Evolutionary conservation across 164 flowering plant genomes (phyloP).

Genomic region (Annona squamosa): DNA sequence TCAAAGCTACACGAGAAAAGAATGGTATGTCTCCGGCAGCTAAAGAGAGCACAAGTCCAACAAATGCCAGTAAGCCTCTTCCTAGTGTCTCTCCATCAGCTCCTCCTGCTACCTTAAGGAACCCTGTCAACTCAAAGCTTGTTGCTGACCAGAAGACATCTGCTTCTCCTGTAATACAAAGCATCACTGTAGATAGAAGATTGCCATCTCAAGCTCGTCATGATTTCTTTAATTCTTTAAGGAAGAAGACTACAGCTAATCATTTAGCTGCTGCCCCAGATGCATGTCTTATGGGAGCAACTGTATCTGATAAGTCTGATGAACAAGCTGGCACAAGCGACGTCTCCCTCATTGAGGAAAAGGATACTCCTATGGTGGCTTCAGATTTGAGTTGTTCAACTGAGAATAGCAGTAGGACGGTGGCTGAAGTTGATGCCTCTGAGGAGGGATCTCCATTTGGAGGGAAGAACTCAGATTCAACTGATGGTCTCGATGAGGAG

Average conservation of each 20-base stretch:
- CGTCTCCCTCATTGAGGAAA: slow-evolving; percentile 24
- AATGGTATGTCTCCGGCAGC: slow-evolving; percentile 42
- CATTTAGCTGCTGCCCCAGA: slow-evolving; percentile 24
- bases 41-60: slow-evolving; percentile 46
- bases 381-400: slow-evolving; percentile 17
- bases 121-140: slow-evolving; percentile 33
- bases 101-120: slow-evolving; percentile 30
- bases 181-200: slow-evolving; percentile 42
- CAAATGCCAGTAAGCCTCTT: slow-evolving; percentile 31
- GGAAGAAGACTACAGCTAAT: slow-evolving; percentile 48
- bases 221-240: slow-evolving; percentile 75
- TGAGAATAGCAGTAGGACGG: slow-evolving; percentile 22
- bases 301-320: slow-evolving; percentile 30
- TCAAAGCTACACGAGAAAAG: slow-evolving; percentile 58
- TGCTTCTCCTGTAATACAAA: slow-evolving; percentile 24
- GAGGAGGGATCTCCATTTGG: slow-evolving; percentile 19
- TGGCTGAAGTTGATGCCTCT: slow-evolving; percentile 32
- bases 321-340: slow-evolving; percentile 25
- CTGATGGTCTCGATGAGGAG: slow-evolving; percentile 60
- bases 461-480: slow-evolving; percentile 24
- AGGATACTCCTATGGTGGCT: slow-evolving; percentile 12
- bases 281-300: slow-evolving; percentile 19
- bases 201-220: slow-evolving; percentile 61
- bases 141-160: slow-evolving; percentile 45
- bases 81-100: slow-evolving; percentile 26